Percentiles rank a stretch among this genome's conserved stretches.
These are phyloP conservation scores for Candida boidinii DNA, from an alignment of 805 yeast genomes.

Conservation along the genomic window DNA sequence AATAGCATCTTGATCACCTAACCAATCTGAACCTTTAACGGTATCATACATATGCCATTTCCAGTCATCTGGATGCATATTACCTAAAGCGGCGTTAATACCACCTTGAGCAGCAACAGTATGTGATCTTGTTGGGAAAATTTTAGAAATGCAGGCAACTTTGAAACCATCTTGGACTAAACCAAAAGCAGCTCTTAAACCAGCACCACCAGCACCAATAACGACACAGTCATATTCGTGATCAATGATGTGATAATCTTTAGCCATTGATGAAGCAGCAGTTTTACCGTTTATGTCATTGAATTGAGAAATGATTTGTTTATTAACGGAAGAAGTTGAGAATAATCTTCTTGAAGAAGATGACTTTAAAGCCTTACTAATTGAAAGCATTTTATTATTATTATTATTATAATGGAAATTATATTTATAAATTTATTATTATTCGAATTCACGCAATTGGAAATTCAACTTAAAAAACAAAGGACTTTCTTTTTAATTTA, in stretches of 20 bases:
- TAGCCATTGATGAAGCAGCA: constrained; percentile 46
- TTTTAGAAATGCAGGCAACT: constrained; percentile 94
- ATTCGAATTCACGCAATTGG: no score
- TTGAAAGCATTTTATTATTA: constrained; percentile 18
- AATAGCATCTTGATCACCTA: constrained; percentile 98
- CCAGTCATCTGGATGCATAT: constrained; percentile 98
- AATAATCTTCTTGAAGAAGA: constrained; percentile 19
- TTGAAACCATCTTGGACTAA: constrained; percentile 94
- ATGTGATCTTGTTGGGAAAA: constrained; percentile 97
- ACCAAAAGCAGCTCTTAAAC: constrained; percentile 97
- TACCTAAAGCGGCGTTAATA: constrained; percentile 96
- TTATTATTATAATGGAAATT: no score
- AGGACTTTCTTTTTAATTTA: no score
- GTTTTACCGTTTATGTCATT: constrained; percentile 38
- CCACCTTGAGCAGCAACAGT: constrained; percentile 99
- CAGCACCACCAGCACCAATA: constrained; percentile 99
- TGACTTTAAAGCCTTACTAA: constrained; percentile 14
- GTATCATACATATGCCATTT: constrained; percentile 99
- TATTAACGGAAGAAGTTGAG: constrained; percentile 16
- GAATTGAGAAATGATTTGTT: constrained; percentile 27
- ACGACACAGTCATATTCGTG: constrained; percentile 98
- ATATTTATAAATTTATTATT: no score
- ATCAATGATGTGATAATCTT: constrained; percentile 86
- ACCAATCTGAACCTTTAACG: constrained; percentile 98
- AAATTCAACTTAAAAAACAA: no score